A percentile compares a stretch with the other conserved stretches of the same genome.
Evolutionary conservation across 768 basidiomycete genomes (phyloP).

Genomic region (Rhodosporidiobolus sp.): DNA sequence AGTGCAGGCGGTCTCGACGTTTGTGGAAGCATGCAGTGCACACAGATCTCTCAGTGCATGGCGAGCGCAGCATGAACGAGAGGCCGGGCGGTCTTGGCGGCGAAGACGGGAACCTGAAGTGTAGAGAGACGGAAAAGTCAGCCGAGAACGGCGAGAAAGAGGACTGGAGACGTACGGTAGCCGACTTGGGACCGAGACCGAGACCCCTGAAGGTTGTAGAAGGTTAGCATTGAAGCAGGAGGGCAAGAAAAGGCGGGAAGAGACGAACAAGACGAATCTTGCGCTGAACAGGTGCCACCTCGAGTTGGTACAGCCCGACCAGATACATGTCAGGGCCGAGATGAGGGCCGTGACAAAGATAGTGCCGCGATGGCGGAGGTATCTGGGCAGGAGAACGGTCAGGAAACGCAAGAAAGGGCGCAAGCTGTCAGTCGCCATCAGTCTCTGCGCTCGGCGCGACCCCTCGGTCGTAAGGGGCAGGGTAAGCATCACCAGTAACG

Average conservation of each 20-base stretch:
- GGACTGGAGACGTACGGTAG: conserved; percentile 48
- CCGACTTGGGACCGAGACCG: conserved; percentile 34
- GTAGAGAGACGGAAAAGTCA: neutral
- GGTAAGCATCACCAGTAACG: no score
- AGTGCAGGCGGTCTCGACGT: neutral
- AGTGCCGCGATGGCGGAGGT: conserved; percentile 56
- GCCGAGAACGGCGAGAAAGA: no score
- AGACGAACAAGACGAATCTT: no score
- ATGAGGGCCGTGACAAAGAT: conserved; percentile 34
- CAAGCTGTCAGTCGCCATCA: no score
- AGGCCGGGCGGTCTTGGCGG: conserved; percentile 62
- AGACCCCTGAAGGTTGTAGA: conserved; percentile 1
- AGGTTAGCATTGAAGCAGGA: no score
- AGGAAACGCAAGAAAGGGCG: no score
- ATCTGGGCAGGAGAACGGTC: neutral
- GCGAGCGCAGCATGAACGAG: conserved; percentile 62
- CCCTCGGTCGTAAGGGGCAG: no score
- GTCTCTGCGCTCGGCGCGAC: no score
- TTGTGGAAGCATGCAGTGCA: neutral
- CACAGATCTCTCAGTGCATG: conserved; percentile 69
- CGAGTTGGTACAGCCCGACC: conserved; percentile 43
- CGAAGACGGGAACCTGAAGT: neutral
- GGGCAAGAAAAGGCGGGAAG: no score
- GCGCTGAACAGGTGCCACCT: neutral
- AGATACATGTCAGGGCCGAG: conserved; percentile 26